These are phyloP conservation scores for Acrocalymma vagum DNA, from an alignment of 2,329 filamentous ascomycete species.

Conservation along the genomic window DNA sequence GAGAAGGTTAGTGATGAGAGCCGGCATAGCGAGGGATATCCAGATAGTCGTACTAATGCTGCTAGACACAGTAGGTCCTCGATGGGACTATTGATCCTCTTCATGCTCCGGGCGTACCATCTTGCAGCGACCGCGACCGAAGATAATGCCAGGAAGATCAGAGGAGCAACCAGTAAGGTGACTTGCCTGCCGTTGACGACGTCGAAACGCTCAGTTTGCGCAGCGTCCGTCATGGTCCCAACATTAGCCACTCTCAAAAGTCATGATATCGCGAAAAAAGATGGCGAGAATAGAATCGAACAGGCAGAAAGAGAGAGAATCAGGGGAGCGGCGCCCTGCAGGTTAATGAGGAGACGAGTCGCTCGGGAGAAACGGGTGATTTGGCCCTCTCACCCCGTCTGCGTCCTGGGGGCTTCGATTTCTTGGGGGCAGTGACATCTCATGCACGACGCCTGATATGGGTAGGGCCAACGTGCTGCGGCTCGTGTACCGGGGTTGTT, in stretches of 20 bases:
- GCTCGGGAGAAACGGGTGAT: slow-evolving; percentile 2
- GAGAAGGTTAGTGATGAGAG: slow-evolving; percentile 5
- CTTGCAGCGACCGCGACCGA: slow-evolving; percentile 20
- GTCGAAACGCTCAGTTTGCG: slow-evolving; percentile 19
- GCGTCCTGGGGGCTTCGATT: not conserved
- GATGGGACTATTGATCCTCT: slow-evolving; percentile 23
- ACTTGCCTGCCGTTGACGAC: slow-evolving; percentile 26
- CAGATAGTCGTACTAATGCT: slow-evolving; percentile 20
- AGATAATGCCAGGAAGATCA: slow-evolving; percentile 21
- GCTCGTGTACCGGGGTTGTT: slow-evolving; percentile 11
- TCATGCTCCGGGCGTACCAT: slow-evolving; percentile 28
- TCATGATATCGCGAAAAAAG: slow-evolving; percentile 7
- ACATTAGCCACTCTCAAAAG: not conserved
- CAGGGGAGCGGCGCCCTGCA: too few relatives aligned
- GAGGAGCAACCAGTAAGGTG: slow-evolving; percentile 23
- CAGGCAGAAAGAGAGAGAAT: slow-evolving; percentile 2
- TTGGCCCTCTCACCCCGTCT: not conserved
- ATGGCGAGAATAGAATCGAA: not conserved
- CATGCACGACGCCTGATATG: too few relatives aligned
- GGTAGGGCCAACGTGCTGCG: too few relatives aligned
- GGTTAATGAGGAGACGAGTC: slow-evolving; percentile 6
- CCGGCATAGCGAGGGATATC: not conserved
- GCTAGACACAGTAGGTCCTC: slow-evolving; percentile 26
- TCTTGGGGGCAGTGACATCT: slow-evolving; percentile 3
- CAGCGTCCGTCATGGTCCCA: slow-evolving; percentile 17